A percentile compares a stretch with the other conserved stretches of the same genome.
phyloP scores from a whole-genome alignment of 495 filamentous ascomycete genomes.

The Clohesyomyces aquaticus region DNA sequence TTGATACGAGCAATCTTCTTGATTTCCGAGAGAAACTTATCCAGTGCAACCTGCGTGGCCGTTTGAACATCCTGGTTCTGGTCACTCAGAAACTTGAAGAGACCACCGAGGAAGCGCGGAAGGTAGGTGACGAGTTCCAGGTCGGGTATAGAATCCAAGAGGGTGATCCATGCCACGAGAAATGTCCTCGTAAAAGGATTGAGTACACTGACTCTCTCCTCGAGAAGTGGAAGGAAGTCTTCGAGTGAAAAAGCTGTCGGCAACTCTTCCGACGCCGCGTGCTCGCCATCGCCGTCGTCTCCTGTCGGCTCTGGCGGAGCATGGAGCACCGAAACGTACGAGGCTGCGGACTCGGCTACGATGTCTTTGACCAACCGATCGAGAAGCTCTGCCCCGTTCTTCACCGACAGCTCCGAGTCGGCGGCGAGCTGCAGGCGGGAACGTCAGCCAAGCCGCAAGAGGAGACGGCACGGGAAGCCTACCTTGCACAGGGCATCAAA shows the following conservation, averaged over 20 bases:
- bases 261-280: constrained; percentile 49
- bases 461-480: constrained; percentile 37
- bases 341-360: constrained; percentile 92
- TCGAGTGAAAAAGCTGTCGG: constrained; percentile 92
- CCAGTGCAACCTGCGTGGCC: constrained; percentile 85
- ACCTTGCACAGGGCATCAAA: constrained; percentile 98
- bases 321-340: constrained; percentile 88
- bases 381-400: constrained; percentile 95
- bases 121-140: constrained; percentile 91
- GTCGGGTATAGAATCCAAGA: constrained; percentile 96
- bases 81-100: constrained; percentile 91
- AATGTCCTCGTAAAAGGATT: constrained; percentile 95
- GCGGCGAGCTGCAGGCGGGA: constrained; percentile 74
- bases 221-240: constrained; percentile 87
- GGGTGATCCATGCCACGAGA: constrained; percentile 91
- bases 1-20: constrained; percentile 91
- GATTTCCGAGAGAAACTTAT: constrained; percentile 90
- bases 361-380: constrained; percentile 98
- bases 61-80: constrained; percentile 91
- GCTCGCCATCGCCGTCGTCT: constrained; percentile 40
- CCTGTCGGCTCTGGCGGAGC: constrained; percentile 54
- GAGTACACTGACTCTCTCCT: constrained; percentile 88
- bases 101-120: constrained; percentile 86
- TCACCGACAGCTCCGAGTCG: constrained; percentile 94
- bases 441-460: neutral